Percentiles rank a stretch among this genome's conserved stretches.
phyloP scores from a whole-genome alignment of 495 filamentous ascomycete species.

The Neurospora sp. region DNA sequence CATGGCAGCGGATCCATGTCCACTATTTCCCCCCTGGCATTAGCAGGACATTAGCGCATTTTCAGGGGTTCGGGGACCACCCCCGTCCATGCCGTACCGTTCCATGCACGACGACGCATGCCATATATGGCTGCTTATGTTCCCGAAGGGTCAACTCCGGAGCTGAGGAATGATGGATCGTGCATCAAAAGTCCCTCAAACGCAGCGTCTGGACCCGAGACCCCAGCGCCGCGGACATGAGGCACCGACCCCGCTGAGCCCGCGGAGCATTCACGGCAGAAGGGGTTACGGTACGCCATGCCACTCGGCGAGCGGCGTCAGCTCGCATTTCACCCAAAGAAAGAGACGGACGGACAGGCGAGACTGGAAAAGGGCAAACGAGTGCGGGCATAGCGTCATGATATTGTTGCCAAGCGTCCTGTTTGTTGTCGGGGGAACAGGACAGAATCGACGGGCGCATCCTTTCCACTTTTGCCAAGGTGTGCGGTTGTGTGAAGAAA shows the following conservation, averaged over 20 bases:
- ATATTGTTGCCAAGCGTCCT: not conserved
- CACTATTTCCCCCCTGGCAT: not conserved
- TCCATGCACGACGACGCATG: slow-evolving; percentile 2
- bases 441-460: not conserved
- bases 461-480: not conserved
- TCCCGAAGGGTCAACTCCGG: not conserved
- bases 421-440: not conserved
- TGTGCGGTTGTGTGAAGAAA: not conserved
- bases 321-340: not conserved
- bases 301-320: not conserved
- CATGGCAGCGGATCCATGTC: slow-evolving; percentile 3
- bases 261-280: no score
- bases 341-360: not conserved
- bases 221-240: not conserved
- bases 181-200: not conserved
- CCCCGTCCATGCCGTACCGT: not conserved
- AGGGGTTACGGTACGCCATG: not conserved
- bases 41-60: not conserved
- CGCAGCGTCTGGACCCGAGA: not conserved
- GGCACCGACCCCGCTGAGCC: not conserved
- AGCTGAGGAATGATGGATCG: not conserved
- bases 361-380: not conserved
- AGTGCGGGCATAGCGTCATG: not conserved
- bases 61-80: not conserved
- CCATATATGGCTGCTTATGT: not conserved